A percentile compares a stretch with the other conserved stretches of the same genome.
Conservation (phyloP, 2,329 filamentous ascomycete species). For the Stagonosporopsis chrysanthemi region DNA sequence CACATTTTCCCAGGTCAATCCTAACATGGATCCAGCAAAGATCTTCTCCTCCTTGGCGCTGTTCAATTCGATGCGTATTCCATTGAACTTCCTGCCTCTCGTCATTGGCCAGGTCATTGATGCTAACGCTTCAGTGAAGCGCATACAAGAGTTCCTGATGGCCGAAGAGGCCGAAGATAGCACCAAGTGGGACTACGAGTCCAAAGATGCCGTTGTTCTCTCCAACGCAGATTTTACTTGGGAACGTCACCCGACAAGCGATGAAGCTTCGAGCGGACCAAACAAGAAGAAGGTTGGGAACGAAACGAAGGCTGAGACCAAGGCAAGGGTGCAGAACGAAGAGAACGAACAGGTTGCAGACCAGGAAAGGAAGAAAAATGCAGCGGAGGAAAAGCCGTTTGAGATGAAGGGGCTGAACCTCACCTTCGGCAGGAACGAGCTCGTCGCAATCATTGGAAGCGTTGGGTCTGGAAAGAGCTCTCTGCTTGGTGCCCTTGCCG, state of each 20-base stretch:
- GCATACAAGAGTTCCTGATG: constrained; percentile 86
- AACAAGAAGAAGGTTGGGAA: constrained; percentile 57
- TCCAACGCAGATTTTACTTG: constrained; percentile 82
- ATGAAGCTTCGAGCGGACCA: constrained; percentile 48
- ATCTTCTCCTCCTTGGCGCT: constrained; percentile 93
- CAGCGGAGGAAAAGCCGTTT: constrained; percentile 70
- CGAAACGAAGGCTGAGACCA: constrained; percentile 52
- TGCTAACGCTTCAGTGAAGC: constrained; percentile 81
- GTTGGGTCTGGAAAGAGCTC: constrained; percentile 92
- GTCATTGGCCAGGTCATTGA: constrained; percentile 91
- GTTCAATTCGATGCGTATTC: constrained; percentile 90
- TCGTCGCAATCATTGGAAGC: constrained; percentile 85
- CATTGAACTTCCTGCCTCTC: constrained; percentile 85
- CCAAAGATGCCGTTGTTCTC: constrained; percentile 70
- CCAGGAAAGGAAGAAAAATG: constrained; percentile 28
- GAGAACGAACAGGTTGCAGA: constrained; percentile 53
- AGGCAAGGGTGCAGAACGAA: constrained; percentile 24
- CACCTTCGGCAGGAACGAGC: constrained; percentile 74
- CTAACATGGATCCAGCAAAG: constrained; percentile 73
- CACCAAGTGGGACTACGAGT: constrained; percentile 62
- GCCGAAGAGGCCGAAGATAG: constrained; percentile 85
- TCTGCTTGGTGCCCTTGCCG: constrained; percentile 84
- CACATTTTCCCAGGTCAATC: constrained; percentile 71
- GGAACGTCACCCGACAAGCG: constrained; percentile 71
- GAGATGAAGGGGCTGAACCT: constrained; percentile 74